Percentiles rank a stretch among this genome's conserved stretches.
phyloP scores from a whole-genome alignment of 306 rosid genomes.

The Acacia crassicarpa region DNA sequence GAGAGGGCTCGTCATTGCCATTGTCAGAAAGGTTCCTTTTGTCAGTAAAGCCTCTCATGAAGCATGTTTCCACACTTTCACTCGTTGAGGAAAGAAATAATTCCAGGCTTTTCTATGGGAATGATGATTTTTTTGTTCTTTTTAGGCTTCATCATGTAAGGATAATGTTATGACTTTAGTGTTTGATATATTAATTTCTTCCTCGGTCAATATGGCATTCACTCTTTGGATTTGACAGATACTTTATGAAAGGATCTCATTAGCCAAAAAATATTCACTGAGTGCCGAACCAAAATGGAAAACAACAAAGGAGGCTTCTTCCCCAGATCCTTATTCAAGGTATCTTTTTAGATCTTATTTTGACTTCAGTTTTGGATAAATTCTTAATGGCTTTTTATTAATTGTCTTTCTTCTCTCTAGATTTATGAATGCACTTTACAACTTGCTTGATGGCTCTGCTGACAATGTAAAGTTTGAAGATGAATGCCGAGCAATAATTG shows the following conservation, averaged over 20 bases:
- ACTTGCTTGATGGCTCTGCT: constrained; percentile 84
- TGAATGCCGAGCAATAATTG: constrained; percentile 90
- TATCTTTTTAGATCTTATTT: constrained; percentile 30
- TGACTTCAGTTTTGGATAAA: constrained; percentile 2
- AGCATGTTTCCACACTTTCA: constrained; percentile 60
- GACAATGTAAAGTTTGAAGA: constrained; percentile 97
- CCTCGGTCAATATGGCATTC: constrained; percentile 25
- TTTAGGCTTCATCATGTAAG: constrained; percentile 97
- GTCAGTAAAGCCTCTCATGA: constrained; percentile 84
- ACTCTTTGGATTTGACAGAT: constrained; percentile 56
- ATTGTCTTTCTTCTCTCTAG: constrained; percentile 40
- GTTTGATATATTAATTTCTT: neutral
- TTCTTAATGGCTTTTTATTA: neutral
- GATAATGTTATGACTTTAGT: constrained; percentile 21
- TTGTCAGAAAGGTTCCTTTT: constrained; percentile 72
- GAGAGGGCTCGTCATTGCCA: constrained; percentile 64
- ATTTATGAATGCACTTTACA: constrained; percentile 79
- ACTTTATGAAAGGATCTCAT: constrained; percentile 84
- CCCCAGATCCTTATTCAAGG: constrained; percentile 77
- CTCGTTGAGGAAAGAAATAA: constrained; percentile 56
- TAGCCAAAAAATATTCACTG: constrained; percentile 74
- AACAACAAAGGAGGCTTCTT: constrained; percentile 53
- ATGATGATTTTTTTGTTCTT: constrained; percentile 86
- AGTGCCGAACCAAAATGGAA: constrained; percentile 74
- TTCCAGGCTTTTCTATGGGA: constrained; percentile 78